Percentiles rank a stretch among this genome's conserved stretches.
Conservation (phyloP, 306 rosid species). For the Nissolia schottii region DNA sequence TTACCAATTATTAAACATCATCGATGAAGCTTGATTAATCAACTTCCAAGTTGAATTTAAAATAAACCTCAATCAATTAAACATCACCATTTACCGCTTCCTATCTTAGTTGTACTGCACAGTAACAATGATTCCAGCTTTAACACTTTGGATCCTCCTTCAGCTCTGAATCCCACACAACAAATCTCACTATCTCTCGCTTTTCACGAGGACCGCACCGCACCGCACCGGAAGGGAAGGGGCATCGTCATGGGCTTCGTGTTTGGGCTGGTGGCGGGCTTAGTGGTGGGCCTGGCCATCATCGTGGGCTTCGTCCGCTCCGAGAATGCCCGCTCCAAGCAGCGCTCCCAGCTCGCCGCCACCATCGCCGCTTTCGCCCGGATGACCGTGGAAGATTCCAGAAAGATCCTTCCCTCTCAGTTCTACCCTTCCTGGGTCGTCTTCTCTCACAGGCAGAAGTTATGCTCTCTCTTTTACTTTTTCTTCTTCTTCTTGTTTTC, state of each 20-base stretch:
- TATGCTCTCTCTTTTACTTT: conserved; percentile 28
- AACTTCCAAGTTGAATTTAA: background rate
- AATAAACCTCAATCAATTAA: background rate
- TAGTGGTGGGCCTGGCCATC: conserved; percentile 55
- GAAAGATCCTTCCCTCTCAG: conserved; percentile 74
- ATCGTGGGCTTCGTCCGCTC: conserved; percentile 57
- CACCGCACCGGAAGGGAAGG: background rate
- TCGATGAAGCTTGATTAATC: background rate
- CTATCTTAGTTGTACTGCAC: too few relatives aligned
- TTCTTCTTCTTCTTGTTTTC: background rate
- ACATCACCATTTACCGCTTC: background rate
- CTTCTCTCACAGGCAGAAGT: conserved; percentile 77
- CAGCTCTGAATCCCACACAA: background rate
- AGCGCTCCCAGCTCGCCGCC: conserved; percentile 66
- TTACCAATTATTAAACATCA: too few relatives aligned
- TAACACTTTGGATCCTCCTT: background rate
- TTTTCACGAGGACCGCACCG: background rate
- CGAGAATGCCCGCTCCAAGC: conserved; percentile 65
- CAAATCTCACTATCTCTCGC: background rate
- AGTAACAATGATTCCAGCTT: background rate
- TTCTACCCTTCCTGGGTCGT: conserved; percentile 91
- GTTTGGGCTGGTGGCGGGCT: conserved; percentile 63
- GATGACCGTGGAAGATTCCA: conserved; percentile 83
- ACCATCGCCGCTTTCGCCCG: conserved; percentile 75
- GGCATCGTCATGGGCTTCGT: conserved; percentile 59